Base-by-base conservation (phyloP, 495 filamentous ascomycete genomes). In the Filosporella fistucella region DNA sequence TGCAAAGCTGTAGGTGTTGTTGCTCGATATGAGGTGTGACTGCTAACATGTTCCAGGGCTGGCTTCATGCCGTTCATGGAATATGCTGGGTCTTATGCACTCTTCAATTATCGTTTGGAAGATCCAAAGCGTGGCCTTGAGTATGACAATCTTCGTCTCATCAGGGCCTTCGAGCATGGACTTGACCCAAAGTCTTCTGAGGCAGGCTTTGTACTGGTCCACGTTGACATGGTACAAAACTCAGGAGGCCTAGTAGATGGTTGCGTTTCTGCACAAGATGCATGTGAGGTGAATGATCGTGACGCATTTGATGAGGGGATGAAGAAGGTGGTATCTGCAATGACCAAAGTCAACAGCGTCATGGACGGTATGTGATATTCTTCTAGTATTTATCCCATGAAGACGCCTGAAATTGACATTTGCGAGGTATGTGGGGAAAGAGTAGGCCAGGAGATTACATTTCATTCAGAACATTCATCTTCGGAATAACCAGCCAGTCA, bases 51-150 rank as follows among this genome's bases (percentile, higher is more conserved):
- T 14, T 12, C 24, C 45, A 82, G 76, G 18, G 73, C 73, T 49
- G 79, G 77, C 16, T 88, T 87, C 67, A 85, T 85, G 60, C 88
- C 90, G 6, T 96, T 94, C 73, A 91, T 96, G 88, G 89, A 91
- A 56, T 95, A 95, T 64, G 90, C 90, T 11, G 90, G 88, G 18
- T 86, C 86, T 2, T 95, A 95, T 65, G 86, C 88, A 35, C 79
- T 95, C 37, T 95, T 84, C 77, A 96, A 96, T 70, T 95, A 93
- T 63, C 76, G 76, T 18, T 72, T 93, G 12, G 67, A 73, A 21
- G 74, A 90, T 45, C 82, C 83, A 13, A 58, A 72, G 13, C 69
- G 66, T 18, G 86, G 86, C 21, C 70, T 89, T 13, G 72, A 81
- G 10, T 89, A 90, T 59, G 68, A 76, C 39, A 95, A 96, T 64